A percentile compares a stretch with the other conserved stretches of the same genome.
Evolutionary conservation across 768 basidiomycete genomes (phyloP).

Genomic region (Lentinula boryana): DNA sequence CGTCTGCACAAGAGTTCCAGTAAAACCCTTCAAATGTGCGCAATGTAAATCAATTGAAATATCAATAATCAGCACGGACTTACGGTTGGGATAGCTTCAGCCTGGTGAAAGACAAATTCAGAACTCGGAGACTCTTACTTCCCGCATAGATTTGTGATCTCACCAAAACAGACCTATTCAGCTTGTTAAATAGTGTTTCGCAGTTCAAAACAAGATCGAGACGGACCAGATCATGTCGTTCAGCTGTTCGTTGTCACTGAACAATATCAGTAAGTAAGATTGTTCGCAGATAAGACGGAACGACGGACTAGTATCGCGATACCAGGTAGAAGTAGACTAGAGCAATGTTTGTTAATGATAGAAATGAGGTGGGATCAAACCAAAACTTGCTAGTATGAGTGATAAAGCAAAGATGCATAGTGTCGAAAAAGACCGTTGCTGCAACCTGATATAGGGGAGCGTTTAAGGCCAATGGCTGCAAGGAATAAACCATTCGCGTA

Average conservation of each 20-base stretch:
- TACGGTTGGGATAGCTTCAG: conserved; percentile 9
- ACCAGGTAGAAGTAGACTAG: conserved; percentile 9
- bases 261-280: background rate
- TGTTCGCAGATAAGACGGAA: background rate
- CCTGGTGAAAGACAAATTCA: background rate
- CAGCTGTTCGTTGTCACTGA: conserved; percentile 1
- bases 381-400: conserved; percentile 6
- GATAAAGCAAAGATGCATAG: conserved; percentile 7
- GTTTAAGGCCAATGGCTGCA: too few relatives aligned
- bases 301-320: conserved; percentile 6
- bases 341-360: background rate
- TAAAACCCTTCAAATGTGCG: conserved; percentile 1
- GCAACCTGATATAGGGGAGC: conserved; percentile 2
- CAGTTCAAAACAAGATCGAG: background rate
- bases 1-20: conserved; percentile 9
- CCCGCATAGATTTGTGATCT: background rate
- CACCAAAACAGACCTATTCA: conserved; percentile 2
- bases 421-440: conserved; percentile 7
- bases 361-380: background rate
- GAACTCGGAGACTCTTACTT: background rate
- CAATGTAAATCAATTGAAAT: background rate
- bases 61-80: background rate
- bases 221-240: conserved; percentile 5
- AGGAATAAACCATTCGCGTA: background rate
- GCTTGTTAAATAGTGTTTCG: background rate